Evolutionary conservation across 1,139 yeast species (phyloP).

Genomic region (Taphrina sp.): DNA sequence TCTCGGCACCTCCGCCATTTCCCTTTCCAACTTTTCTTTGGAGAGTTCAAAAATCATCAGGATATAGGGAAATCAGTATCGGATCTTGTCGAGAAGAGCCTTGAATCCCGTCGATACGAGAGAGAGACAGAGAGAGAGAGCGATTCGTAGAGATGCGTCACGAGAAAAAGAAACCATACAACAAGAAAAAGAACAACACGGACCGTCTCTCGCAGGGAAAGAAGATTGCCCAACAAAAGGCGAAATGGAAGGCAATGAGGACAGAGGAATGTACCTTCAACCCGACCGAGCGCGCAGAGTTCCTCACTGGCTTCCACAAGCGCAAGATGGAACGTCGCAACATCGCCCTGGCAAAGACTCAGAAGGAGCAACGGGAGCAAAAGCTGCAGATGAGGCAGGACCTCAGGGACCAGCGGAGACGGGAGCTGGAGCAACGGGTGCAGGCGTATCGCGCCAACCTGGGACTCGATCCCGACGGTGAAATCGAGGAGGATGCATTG

Average conservation of each 20-base stretch:
- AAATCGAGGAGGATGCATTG: slow-evolving; percentile 37
- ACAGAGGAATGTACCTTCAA: slow-evolving; percentile 31
- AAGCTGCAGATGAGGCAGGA: slow-evolving; percentile 69
- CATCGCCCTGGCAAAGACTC: slow-evolving; percentile 69
- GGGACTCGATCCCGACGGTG: slow-evolving; percentile 40
- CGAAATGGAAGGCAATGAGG: slow-evolving; percentile 4
- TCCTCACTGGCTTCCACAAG: slow-evolving; percentile 92
- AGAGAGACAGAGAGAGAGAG: too few relatives aligned
- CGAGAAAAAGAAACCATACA: background rate
- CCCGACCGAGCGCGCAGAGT: slow-evolving; percentile 49
- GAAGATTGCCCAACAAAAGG: slow-evolving; percentile 19
- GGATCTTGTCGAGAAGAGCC: too few relatives aligned
- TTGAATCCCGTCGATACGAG: too few relatives aligned
- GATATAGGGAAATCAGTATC: too few relatives aligned
- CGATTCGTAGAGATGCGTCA: too few relatives aligned
- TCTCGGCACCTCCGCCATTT: too few relatives aligned
- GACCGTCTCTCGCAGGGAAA: slow-evolving; percentile 25
- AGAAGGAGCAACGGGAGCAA: slow-evolving; percentile 72
- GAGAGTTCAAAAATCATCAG: too few relatives aligned
- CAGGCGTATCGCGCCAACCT: slow-evolving; percentile 50
- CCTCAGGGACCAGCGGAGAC: slow-evolving; percentile 66
- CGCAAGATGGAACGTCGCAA: slow-evolving; percentile 84
- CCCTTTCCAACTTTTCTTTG: too few relatives aligned
- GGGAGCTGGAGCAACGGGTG: slow-evolving; percentile 62
- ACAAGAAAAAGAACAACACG: slow-evolving; percentile 12